phyloP scores from a whole-genome alignment of 2,329 filamentous ascomycete genomes.

The Sclerotinia borealis region DNA sequence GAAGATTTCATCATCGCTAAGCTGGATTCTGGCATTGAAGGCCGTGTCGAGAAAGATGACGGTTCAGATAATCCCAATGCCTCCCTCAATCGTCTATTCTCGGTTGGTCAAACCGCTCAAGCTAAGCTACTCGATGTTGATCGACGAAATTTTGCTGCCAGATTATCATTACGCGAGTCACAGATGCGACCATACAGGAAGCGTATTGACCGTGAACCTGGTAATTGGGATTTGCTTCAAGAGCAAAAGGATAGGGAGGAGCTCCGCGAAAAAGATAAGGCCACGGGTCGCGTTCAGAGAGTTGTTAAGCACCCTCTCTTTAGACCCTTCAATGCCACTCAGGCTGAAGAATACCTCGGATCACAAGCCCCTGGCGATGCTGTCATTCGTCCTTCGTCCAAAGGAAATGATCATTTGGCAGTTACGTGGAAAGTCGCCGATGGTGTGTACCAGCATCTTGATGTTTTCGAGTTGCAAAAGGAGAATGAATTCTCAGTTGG shows the following conservation, averaged over 20 bases:
- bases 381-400: slow-evolving; percentile 91
- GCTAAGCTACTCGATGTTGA: slow-evolving; percentile 86
- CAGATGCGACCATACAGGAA: slow-evolving; percentile 67
- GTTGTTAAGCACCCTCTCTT: slow-evolving; percentile 98
- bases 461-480: slow-evolving; percentile 94
- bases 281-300: slow-evolving; percentile 77
- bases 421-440: slow-evolving; percentile 98
- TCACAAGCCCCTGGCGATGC: slow-evolving; percentile 82
- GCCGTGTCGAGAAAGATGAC: slow-evolving; percentile 75
- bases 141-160: slow-evolving; percentile 75
- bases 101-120: slow-evolving; percentile 75
- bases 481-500: slow-evolving; percentile 95
- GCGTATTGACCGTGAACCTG: slow-evolving; percentile 63
- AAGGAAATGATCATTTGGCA: slow-evolving; percentile 89
- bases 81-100: slow-evolving; percentile 67
- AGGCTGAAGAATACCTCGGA: slow-evolving; percentile 90
- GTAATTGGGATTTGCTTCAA: slow-evolving; percentile 81
- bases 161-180: slow-evolving; percentile 79
- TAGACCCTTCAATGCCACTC: slow-evolving; percentile 82
- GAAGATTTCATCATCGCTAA: slow-evolving; percentile 90
- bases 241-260: slow-evolving; percentile 79
- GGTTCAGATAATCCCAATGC: slow-evolving; percentile 65
- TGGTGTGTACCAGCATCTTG: slow-evolving; percentile 94
- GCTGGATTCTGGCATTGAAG: slow-evolving; percentile 91
- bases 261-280: slow-evolving; percentile 78